A percentile compares a stretch with the other conserved stretches of the same genome.
These are phyloP conservation scores for Pyrus hybrid DNA, from an alignment of 331 rosid species.

Conservation along the genomic window DNA sequence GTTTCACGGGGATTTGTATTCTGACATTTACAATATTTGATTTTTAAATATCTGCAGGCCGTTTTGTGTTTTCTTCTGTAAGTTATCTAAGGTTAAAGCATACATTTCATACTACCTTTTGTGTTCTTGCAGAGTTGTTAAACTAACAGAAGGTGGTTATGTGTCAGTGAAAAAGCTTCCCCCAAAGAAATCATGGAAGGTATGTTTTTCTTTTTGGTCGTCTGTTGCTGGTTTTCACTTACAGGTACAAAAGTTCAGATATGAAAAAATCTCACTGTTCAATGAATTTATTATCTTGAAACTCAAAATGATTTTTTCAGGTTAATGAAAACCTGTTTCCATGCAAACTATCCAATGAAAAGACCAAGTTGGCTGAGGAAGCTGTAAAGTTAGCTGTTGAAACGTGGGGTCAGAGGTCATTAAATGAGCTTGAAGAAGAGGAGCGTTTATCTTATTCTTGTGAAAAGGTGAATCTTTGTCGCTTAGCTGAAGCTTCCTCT, in stretches of 20 bases:
- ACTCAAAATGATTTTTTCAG: conserved; percentile 33
- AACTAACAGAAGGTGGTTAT: conserved; percentile 62
- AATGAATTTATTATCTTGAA: conserved; percentile 7
- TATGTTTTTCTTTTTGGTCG: conserved; percentile 21
- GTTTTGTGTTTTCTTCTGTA: background rate
- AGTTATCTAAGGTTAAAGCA: conserved; percentile 14
- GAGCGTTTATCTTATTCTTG: conserved; percentile 93
- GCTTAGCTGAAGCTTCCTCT: background rate
- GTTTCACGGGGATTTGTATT: background rate
- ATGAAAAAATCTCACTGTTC: background rate
- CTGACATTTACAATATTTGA: background rate
- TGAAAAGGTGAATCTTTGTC: conserved; percentile 58
- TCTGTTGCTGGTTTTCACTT: background rate
- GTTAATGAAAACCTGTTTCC: conserved; percentile 88
- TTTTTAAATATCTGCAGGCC: background rate
- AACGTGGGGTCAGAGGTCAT: conserved; percentile 84
- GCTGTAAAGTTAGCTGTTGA: conserved; percentile 74
- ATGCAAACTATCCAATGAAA: conserved; percentile 61
- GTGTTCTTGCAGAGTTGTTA: conserved; percentile 70
- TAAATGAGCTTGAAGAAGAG: conserved; percentile 95
- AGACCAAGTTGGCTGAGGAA: conserved; percentile 58
- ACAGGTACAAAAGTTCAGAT: background rate
- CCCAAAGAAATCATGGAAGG: conserved; percentile 83
- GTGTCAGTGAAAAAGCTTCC: conserved; percentile 92
- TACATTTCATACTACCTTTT: conserved; percentile 14